A percentile compares a stretch with the other conserved stretches of the same genome.
Evolutionary conservation across 2,329 filamentous ascomycete genomes (phyloP).

Genomic region (Dactylellina parvicollis): DNA sequence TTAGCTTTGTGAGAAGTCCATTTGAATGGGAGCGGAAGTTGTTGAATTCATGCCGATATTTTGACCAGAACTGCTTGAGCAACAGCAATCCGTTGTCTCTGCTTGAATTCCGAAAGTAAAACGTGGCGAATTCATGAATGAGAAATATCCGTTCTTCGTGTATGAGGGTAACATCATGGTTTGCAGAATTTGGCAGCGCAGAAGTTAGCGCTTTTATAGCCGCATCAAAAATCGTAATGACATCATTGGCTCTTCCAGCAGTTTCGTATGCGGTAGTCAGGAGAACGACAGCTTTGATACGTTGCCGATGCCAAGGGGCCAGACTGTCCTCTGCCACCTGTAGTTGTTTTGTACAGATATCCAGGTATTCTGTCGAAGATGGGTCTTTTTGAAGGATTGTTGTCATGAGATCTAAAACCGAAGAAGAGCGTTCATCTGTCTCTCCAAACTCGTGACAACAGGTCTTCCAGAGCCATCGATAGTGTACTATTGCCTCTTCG

Average conservation of each 20-base stretch:
- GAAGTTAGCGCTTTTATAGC: conserved; percentile 24
- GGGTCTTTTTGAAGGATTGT: conserved; percentile 19
- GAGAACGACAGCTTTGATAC: conserved; percentile 26
- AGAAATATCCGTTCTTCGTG: conserved; percentile 33
- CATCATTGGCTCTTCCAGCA: not conserved
- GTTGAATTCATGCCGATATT: conserved; percentile 23
- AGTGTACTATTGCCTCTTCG: conserved; percentile 36
- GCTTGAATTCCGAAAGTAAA: conserved; percentile 23
- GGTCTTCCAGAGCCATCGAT: conserved; percentile 33
- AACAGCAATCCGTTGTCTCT: conserved; percentile 27
- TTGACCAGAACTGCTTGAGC: conserved; percentile 34
- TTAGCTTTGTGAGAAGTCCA: conserved; percentile 18
- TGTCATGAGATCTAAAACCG: conserved; percentile 34
- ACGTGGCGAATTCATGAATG: conserved; percentile 24
- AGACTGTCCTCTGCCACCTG: conserved; percentile 15
- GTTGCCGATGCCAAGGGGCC: conserved; percentile 22
- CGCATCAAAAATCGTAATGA: not conserved
- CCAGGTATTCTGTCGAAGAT: conserved; percentile 36
- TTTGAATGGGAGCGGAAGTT: conserved; percentile 18
- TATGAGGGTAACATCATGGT: conserved; percentile 12
- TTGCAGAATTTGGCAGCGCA: conserved; percentile 9
- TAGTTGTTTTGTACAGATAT: conserved; percentile 29
- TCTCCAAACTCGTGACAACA: conserved; percentile 28
- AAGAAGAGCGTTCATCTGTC: conserved; percentile 18
- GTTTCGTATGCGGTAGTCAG: conserved; percentile 6